Evolutionary conservation across 164 flowering plant species (phyloP), one percentile per base, ranked within the genome.

Genomic region (Protea cynaroides): DNA sequence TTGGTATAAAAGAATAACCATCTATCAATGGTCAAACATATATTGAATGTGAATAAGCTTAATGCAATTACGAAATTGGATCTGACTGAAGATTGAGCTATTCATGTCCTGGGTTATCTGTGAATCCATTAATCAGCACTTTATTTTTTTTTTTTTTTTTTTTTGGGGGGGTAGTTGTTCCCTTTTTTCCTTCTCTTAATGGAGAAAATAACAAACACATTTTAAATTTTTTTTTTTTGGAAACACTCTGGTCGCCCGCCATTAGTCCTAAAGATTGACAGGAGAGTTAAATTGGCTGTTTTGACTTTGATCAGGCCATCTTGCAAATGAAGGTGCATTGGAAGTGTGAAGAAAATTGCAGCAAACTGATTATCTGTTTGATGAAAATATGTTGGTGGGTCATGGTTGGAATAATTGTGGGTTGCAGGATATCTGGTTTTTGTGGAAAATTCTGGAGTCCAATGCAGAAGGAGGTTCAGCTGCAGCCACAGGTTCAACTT

Each of bases 361-460:
- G 57, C 50, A 65, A 47, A 46, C 34, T 66, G 50, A 66, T 49
- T 25, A 59, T 65, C 25, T 69, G 69, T 72, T 61, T 76, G 54
- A 17, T 76, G 21, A 79, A 75, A 56, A 55, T 55, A 24, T 75
- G 77, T 70, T 79, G 80, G 77, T 83, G 78, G 80, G 64, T 80
- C 54, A 63, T 88, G 56, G 36, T 75, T 61, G 86, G 78, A 56
- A 34, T 81, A 58, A 69, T 78, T 9, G 40, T 79, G 17, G 64
- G 77, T 73, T 79, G 72, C 66, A 76, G 64, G 44, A 38, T 79
- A 36, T 68, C 72, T 24, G 37, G 40, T 58, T 67, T 66, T 58
- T 21, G 19, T 56, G 66, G 63, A 25, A 79, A 70, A 65, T 53
- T 72, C 14, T 34, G 76, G 75, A 66, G 65, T 55, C 61, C 23